Evolutionary conservation across 208 protist species (phyloP).

Genomic region (Leishmania aethiopica): DNA sequence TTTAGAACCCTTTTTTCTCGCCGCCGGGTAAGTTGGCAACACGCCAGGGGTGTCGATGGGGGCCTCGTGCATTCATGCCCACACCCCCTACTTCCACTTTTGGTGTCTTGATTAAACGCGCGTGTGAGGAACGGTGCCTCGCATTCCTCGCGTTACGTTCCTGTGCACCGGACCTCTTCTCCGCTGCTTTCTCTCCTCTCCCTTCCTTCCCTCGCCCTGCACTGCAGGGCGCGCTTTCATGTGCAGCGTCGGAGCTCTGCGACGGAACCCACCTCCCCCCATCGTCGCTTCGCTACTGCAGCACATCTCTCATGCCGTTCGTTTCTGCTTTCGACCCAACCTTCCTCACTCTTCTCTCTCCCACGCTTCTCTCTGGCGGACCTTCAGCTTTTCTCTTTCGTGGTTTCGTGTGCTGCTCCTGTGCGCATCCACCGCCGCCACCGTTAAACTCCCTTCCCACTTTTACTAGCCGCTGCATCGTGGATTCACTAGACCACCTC

Average conservation of each 20-base stretch:
- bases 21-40: background rate
- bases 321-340: background rate
- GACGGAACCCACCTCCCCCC: background rate
- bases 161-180: background rate
- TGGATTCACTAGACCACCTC: background rate
- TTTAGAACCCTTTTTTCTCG: background rate
- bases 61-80: background rate
- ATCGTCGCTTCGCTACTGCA: background rate
- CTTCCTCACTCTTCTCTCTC: background rate
- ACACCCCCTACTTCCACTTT: background rate
- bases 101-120: background rate
- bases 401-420: background rate
- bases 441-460: background rate
- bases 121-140: background rate
- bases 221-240: background rate
- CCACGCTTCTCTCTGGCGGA: background rate
- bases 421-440: background rate
- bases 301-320: background rate
- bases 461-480: background rate
- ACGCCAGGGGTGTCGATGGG: background rate
- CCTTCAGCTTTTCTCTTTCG: background rate
- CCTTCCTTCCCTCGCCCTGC: background rate
- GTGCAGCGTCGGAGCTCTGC: background rate
- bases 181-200: background rate
- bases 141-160: background rate